phyloP scores from a whole-genome alignment of 2,329 filamentous ascomycete genomes.

The Talaromyces albobiverticillius region DNA sequence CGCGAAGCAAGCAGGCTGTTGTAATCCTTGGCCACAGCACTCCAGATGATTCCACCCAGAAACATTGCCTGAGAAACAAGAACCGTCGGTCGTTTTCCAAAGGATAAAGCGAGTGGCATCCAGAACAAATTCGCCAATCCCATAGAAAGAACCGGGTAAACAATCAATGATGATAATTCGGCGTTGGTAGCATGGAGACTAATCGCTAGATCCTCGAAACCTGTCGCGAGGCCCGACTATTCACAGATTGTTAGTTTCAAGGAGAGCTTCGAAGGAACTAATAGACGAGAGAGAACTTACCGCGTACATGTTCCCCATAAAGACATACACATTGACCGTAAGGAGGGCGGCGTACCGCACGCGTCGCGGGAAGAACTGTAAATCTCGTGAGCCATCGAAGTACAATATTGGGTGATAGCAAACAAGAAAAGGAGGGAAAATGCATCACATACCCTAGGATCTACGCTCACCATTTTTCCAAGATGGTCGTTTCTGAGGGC shows the following conservation, averaged over 20 bases:
- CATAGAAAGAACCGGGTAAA: constrained; percentile 25
- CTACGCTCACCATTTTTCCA: too few relatives aligned
- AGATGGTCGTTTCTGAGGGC: too few relatives aligned
- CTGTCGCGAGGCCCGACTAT: constrained; percentile 22
- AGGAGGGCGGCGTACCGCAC: constrained; percentile 24
- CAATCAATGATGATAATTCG: constrained; percentile 20
- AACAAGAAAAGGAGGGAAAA: too few relatives aligned
- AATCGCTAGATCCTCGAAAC: constrained; percentile 5
- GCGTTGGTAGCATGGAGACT: constrained; percentile 20
- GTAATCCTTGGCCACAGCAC: constrained; percentile 28
- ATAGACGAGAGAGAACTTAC: not conserved
- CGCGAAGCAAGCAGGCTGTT: constrained; percentile 31
- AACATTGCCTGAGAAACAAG: constrained; percentile 31
- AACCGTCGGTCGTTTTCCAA: constrained; percentile 37
- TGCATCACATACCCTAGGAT: too few relatives aligned
- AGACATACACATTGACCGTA: constrained; percentile 27
- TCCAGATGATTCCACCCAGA: constrained; percentile 30
- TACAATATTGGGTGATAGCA: too few relatives aligned
- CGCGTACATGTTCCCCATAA: constrained; percentile 29
- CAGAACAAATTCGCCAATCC: constrained; percentile 31
- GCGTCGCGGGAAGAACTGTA: constrained; percentile 1
- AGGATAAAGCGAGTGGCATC: constrained; percentile 35
- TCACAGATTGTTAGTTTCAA: too few relatives aligned
- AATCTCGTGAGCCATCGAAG: too few relatives aligned
- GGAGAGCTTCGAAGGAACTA: too few relatives aligned